Evolutionary conservation across 1,139 yeast genomes (phyloP), one percentile per base, ranked within the genome.

Genomic region (Torulaspora pretoriensis): DNA sequence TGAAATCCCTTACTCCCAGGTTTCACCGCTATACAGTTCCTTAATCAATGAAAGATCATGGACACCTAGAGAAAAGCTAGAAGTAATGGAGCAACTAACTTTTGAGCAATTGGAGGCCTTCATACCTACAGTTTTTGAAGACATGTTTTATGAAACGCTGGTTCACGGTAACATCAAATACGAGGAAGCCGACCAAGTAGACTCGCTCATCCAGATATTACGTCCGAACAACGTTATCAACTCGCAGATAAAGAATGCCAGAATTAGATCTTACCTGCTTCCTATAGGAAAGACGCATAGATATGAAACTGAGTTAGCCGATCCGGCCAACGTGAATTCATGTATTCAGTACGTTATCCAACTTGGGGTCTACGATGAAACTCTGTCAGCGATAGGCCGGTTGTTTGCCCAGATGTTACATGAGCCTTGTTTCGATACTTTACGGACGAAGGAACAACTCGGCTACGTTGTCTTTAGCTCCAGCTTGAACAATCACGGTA

Each of bases 391-490:
- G 0, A 61, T 78, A 43, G 72, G 83, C 14, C 89, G 84, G 42
- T 68, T 92, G 43, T 65, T 88, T 40, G 77, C 83, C 0, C 89
- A 86, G 45, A 74, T 89, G 50, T 71, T 84, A 40, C 79, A 77
- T 51, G 97, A 90, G 61, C 97, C 97, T 1, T 85, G 90, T 44
- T 92, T 92, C 65, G 83, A 87, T 62, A 87, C 85, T 53, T 73
- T 92, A 46, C 76, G 98, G 65, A 92, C 98, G 3, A 83, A 87
- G 57, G 98, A 92, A 65, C 97, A 92, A 63, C 72, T 86, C 29
- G 95, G 95, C 1, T 86, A 86, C 60, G 89, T 92, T 48, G 98
- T 92, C 0, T 88, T 87, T 62, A 81, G 94, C 30, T 86, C 95
- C 1, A 68, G 77, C 27, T 71, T 83, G 51, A 72, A 75, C 46